phyloP scores from a whole-genome alignment of 2,329 filamentous ascomycete species.

The Arachnopeziza araneosa region DNA sequence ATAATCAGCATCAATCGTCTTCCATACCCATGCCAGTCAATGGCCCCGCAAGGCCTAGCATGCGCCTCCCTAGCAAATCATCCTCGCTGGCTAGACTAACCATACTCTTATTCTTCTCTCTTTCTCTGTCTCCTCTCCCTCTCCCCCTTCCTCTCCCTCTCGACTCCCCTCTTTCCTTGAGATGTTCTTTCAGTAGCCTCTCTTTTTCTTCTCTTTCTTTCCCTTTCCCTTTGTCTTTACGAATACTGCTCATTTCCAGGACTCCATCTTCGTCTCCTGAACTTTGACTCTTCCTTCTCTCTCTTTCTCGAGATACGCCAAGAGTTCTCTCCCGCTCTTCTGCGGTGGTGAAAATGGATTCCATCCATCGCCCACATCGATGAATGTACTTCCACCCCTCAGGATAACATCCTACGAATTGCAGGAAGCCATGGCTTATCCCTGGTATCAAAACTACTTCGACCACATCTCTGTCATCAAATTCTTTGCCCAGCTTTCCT shows the following conservation, averaged over 20 bases:
- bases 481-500: slow-evolving; percentile 50
- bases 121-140: slow-evolving; percentile 5
- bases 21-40: slow-evolving; percentile 38
- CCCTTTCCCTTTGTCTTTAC: slow-evolving; percentile 21
- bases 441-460: slow-evolving; percentile 84
- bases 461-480: slow-evolving; percentile 68
- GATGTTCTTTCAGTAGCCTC: slow-evolving; percentile 22
- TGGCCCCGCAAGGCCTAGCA: slow-evolving; percentile 48
- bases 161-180: slow-evolving; percentile 29
- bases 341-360: slow-evolving; percentile 59
- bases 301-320: slow-evolving; percentile 15
- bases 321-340: slow-evolving; percentile 30
- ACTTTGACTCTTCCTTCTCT: slow-evolving; percentile 21
- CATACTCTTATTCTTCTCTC: slow-evolving; percentile 36
- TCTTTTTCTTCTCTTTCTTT: slow-evolving; percentile 36
- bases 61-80: slow-evolving; percentile 48
- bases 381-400: slow-evolving; percentile 86
- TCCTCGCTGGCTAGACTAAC: slow-evolving; percentile 50
- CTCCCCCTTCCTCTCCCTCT: slow-evolving; percentile 5
- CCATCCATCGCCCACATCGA: slow-evolving; percentile 74
- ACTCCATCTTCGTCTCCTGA: slow-evolving; percentile 71
- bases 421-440: slow-evolving; percentile 88
- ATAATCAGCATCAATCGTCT: slow-evolving; percentile 19
- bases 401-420: slow-evolving; percentile 83
- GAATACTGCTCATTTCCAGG: slow-evolving; percentile 69